Evolutionary conservation across 805 yeast genomes (phyloP).

Genomic region (Yarrowia divulgata): DNA sequence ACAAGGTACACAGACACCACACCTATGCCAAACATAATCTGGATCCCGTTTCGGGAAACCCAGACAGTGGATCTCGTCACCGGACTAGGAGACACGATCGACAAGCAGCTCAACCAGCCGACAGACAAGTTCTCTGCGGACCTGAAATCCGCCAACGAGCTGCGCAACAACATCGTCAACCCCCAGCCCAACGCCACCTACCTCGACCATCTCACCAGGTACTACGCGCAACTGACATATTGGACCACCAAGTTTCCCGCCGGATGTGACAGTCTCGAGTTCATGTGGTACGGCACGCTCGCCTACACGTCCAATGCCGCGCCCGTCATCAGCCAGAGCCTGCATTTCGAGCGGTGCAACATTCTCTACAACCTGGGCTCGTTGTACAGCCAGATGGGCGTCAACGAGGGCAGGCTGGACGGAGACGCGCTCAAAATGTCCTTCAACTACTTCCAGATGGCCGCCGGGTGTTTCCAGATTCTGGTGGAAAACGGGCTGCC

Average conservation of each 20-base stretch:
- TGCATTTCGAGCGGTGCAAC: conserved; percentile 67
- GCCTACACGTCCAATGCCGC: conserved; percentile 60
- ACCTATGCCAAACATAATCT: conserved; percentile 53
- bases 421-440: conserved; percentile 64
- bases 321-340: conserved; percentile 57
- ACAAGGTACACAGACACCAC: not conserved
- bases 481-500: conserved; percentile 50
- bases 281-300: conserved; percentile 77
- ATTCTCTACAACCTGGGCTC: conserved; percentile 74
- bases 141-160: conserved; percentile 47
- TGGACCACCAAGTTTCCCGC: conserved; percentile 66
- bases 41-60: conserved; percentile 61
- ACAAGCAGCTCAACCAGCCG: conserved; percentile 57
- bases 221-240: conserved; percentile 43
- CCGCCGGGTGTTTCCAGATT: conserved; percentile 70
- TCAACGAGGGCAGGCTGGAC: conserved; percentile 54
- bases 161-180: not conserved
- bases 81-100: conserved; percentile 56
- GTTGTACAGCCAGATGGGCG: conserved; percentile 64
- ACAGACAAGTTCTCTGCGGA: conserved; percentile 52
- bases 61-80: conserved; percentile 54
- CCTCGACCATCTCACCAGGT: conserved; percentile 41
- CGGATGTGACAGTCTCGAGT: conserved; percentile 53
- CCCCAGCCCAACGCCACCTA: not conserved
- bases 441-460: conserved; percentile 67